Percentiles rank a stretch among this genome's conserved stretches.
phyloP scores from a whole-genome alignment of 768 basidiomycete species.

The Holtermanniella nyarrowii region DNA sequence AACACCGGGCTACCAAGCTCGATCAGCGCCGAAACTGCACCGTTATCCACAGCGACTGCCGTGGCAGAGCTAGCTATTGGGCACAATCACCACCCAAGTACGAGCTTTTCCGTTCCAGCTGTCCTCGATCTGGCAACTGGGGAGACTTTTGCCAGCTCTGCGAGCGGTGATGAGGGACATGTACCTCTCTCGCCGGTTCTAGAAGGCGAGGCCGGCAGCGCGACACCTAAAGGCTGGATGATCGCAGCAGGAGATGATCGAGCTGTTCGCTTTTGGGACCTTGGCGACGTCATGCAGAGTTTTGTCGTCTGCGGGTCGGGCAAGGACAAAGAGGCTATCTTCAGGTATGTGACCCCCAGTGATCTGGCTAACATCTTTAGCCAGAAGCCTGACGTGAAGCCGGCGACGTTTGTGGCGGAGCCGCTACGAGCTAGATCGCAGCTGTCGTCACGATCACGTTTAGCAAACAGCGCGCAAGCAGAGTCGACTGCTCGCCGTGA shows the following conservation, averaged over 20 bases:
- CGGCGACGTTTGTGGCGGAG: background rate
- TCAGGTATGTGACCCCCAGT: conserved; percentile 49
- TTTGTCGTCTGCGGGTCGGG: conserved; percentile 69
- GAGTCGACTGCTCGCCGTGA: conserved; percentile 11
- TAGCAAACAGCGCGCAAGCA: background rate
- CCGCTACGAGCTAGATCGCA: background rate
- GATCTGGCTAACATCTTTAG: background rate
- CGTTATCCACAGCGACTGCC: background rate
- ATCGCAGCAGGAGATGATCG: conserved; percentile 85
- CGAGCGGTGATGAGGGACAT: conserved; percentile 44
- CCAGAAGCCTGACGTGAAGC: background rate
- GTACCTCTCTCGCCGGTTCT: conserved; percentile 43
- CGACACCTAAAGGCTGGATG: conserved; percentile 54
- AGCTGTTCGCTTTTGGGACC: conserved; percentile 78
- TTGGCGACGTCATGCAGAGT: conserved; percentile 61
- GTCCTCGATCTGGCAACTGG: conserved; percentile 18
- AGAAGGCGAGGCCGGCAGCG: conserved; percentile 36
- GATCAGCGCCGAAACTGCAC: background rate
- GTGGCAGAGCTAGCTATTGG: conserved; percentile 8
- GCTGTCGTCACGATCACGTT: background rate
- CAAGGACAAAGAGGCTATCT: conserved; percentile 60
- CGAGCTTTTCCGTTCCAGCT: background rate
- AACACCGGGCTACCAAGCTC: conserved; percentile 14
- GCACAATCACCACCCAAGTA: background rate
- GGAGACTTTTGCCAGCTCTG: conserved; percentile 13